Base-by-base conservation (phyloP, 192 early-diverging fungal species). In the Podila clonocystis region DNA sequence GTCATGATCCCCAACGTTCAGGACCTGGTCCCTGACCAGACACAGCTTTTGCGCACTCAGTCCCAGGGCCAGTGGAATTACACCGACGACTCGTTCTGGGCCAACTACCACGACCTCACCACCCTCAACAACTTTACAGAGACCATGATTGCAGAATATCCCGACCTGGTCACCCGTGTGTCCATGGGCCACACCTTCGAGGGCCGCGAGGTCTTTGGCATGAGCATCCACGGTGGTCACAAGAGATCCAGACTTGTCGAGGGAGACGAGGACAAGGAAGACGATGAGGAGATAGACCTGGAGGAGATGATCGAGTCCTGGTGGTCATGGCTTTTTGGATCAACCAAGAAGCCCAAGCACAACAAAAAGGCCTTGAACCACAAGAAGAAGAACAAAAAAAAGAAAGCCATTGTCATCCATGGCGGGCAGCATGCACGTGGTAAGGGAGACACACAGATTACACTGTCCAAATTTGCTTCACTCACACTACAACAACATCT, bases 391-490 rank as follows among this genome's bases (percentile, higher is more conserved):
- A n/a, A 55, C 52, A 55, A 55, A 5, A 55, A 55, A 55, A 55
- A 45, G 41, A 80, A 73, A 80, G 82, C 75, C 22, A 77, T 87
- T 68, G 62, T 87, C 67, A 71, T 87, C 36, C 83, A 87, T 30
- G 85, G 84, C 9, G 85, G 80, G 29, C 85, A 87, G 65, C 85
- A 87, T 55, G 85, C 83, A 6, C 67, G 85, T 50, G 85, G 82
- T 72, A 59, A 64, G 63, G n/a, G 72, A 8, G 15, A 45, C 13
- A 15, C 13, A 15, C 11, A 3, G 0, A 38, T 8, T 38, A 8
- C 9, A 6, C 8, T 38, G 0, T 38, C 36, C 5, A n/a, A 38
- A 38, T 38, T 38, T 38, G 5, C 31, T 31, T 31, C 31, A 31
- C 31, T 38, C 41, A 15, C 13, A 15, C 15, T 45, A 45, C 41